These are phyloP conservation scores for Daphne laureola DNA, from an alignment of 441 rosid genomes.

Conservation along the genomic window DNA sequence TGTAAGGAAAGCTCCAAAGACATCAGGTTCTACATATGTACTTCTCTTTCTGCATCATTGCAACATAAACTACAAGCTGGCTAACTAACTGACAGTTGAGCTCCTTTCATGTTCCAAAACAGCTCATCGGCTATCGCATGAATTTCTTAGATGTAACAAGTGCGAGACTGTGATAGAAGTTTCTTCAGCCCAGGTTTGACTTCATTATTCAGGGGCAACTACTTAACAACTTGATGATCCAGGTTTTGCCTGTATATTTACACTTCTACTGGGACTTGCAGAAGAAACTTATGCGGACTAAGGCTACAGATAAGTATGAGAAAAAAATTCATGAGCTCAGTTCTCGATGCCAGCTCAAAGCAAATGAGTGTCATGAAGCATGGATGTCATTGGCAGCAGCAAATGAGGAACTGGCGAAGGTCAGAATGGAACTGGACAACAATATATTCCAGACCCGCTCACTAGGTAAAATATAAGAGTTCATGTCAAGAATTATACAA, in stretches of 20 bases:
- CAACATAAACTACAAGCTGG: background rate
- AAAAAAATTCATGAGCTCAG: conserved; percentile 73
- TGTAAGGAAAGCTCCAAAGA: conserved; percentile 57
- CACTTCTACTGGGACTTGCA: conserved; percentile 25
- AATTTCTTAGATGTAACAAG: conserved; percentile 54
- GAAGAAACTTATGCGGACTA: conserved; percentile 68
- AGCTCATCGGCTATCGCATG: conserved; percentile 43
- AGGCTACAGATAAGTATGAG: conserved; percentile 72
- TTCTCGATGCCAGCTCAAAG: conserved; percentile 47
- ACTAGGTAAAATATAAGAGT: conserved; percentile 39
- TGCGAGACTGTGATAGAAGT: conserved; percentile 67
- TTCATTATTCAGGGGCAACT: conserved; percentile 5
- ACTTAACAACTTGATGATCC: conserved; percentile 4
- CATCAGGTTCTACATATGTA: conserved; percentile 26
- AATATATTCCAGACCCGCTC: conserved; percentile 55
- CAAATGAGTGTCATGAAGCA: conserved; percentile 87
- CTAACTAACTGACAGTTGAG: conserved; percentile 9
- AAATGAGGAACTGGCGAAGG: conserved; percentile 74
- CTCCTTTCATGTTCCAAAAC: conserved; percentile 15
- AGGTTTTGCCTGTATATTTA: conserved; percentile 12
- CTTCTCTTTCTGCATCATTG: conserved; percentile 7
- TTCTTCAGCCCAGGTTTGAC: conserved; percentile 60
- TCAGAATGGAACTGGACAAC: conserved; percentile 79
- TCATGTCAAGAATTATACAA: background rate
- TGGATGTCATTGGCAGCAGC: conserved; percentile 88